Percentiles rank a stretch among this genome's conserved stretches.
These are phyloP conservation scores for Cercospora sp. DNA, from an alignment of 2,329 filamentous ascomycete genomes.

Conservation along the genomic window DNA sequence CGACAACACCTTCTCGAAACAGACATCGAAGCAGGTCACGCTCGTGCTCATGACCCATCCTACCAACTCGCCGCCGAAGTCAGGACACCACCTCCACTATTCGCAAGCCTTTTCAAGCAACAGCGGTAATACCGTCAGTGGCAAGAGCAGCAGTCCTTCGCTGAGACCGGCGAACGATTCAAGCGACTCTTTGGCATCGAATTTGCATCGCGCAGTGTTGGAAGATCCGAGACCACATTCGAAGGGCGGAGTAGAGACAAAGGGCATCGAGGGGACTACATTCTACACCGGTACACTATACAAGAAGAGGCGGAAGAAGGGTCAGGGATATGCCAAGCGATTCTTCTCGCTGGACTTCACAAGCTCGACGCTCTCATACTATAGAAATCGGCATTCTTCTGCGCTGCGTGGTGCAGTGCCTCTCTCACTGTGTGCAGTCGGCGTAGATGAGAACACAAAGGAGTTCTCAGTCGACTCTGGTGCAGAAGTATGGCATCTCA, in stretches of 20 bases:
- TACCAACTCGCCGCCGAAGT: conserved; percentile 74
- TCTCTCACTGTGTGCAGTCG: conserved; percentile 84
- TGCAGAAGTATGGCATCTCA: conserved; percentile 94
- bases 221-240: conserved; percentile 46
- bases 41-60: conserved; percentile 94
- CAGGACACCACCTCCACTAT: conserved; percentile 66
- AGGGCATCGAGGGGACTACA: conserved; percentile 44
- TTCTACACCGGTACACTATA: conserved; percentile 83
- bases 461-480: conserved; percentile 97
- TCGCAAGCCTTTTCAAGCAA: conserved; percentile 55
- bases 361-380: conserved; percentile 93
- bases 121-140: conserved; percentile 41
- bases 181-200: conserved; percentile 51
- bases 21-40: conserved; percentile 88
- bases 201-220: conserved; percentile 35
- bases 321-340: conserved; percentile 86
- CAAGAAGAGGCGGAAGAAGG: conserved; percentile 89
- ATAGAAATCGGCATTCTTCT: conserved; percentile 89
- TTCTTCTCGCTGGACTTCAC: conserved; percentile 97
- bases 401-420: conserved; percentile 90
- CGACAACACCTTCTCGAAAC: conserved; percentile 98
- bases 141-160: conserved; percentile 42
- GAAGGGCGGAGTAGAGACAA: conserved; percentile 37
- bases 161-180: conserved; percentile 49
- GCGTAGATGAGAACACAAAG: conserved; percentile 80